Evolutionary conservation across 345 rosid species (phyloP).

Genomic region (Moricandia moricandioides): DNA sequence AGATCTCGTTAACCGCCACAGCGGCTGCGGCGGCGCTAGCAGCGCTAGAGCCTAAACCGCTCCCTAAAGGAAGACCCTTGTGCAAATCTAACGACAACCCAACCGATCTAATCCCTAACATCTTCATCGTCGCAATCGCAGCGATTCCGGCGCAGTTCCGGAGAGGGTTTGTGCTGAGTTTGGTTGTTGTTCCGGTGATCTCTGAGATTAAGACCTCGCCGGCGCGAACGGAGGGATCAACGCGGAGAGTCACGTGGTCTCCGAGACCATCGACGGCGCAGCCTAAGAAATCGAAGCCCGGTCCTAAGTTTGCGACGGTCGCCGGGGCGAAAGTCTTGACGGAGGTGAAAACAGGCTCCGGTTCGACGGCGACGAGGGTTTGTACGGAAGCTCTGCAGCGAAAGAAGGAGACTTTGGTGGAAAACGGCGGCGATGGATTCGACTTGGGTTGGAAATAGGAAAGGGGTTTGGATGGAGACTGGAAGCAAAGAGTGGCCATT

Average conservation of each 20-base stretch:
- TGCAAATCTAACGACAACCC: constrained; percentile 76
- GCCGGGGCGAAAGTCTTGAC: constrained; percentile 43
- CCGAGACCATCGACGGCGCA: constrained; percentile 81
- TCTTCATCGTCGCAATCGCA: constrained; percentile 79
- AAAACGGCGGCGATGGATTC: constrained; percentile 13
- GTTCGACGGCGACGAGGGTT: constrained; percentile 51
- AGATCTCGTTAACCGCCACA: constrained; percentile 80
- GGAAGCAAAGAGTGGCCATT: constrained; percentile 47
- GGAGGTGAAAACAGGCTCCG: constrained; percentile 69
- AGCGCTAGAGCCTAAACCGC: constrained; percentile 84
- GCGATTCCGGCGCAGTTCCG: constrained; percentile 92
- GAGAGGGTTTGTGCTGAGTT: constrained; percentile 70
- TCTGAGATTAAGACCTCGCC: constrained; percentile 66
- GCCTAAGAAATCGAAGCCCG: constrained; percentile 88
- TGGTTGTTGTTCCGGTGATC: constrained; percentile 53
- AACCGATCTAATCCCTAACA: constrained; percentile 63
- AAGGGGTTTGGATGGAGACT: constrained; percentile 42
- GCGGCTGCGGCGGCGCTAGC: constrained; percentile 95
- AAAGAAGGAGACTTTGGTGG: constrained; percentile 35
- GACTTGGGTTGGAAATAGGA: constrained; percentile 15
- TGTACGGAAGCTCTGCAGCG: constrained; percentile 51
- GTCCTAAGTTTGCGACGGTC: constrained; percentile 87
- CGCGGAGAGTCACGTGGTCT: constrained; percentile 42
- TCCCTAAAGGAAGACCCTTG: constrained; percentile 38
- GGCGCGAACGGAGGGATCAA: constrained; percentile 65